Base-by-base conservation (phyloP, 1,284 basidiomycete species). In the Sanghuangporus weigelae region DNA sequence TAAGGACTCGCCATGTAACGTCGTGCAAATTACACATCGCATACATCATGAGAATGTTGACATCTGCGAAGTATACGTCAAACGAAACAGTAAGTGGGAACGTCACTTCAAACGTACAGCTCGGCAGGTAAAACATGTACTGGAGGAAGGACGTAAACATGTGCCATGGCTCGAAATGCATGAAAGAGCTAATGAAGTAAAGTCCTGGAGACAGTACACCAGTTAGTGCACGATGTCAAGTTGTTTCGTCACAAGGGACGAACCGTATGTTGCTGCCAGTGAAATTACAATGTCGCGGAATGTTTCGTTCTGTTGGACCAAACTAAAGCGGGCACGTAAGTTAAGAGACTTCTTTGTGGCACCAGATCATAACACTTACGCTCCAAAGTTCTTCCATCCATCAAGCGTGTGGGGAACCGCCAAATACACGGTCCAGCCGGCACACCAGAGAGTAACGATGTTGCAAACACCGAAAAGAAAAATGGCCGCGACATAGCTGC, bases 131-230 rank as follows among this genome's bases (percentile, higher is more conserved):
- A 83, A 92, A 92, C 84, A 92, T 80, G 74, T 91, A 92, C 73
- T 91, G 91, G 56, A 86, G 67, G 81, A 96, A 95, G 61, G 88
- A 93, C 21, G 93, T 95, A 77, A 96, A 83, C 91, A 96, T 93
- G 80, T 96, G 94, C 92, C 92, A 96, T 0, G 93, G 93, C 71
- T 96, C 94, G 53, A 92, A 77, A 76, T 95, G 90, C 76, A 96
- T 85, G 73, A 95, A 80, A 3, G 92, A 95, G 62, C 87, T 84
- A 73, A 96, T 74, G 73, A 96, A 83, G 80, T 96, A 96, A 58
- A 96, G 84, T 42, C 65, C 65, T 66, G 49, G 23, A 31, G 36
- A 14, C 31, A 46, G 21, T 16, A 39, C 8, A 50, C 2, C 7
- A 44, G 21, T 23, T 14, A 14, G 12, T 23, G 21, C 38, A 14